These are phyloP conservation scores for Fusarium verrucosum DNA, from an alignment of 2,329 filamentous ascomycete genomes.

Conservation along the genomic window DNA sequence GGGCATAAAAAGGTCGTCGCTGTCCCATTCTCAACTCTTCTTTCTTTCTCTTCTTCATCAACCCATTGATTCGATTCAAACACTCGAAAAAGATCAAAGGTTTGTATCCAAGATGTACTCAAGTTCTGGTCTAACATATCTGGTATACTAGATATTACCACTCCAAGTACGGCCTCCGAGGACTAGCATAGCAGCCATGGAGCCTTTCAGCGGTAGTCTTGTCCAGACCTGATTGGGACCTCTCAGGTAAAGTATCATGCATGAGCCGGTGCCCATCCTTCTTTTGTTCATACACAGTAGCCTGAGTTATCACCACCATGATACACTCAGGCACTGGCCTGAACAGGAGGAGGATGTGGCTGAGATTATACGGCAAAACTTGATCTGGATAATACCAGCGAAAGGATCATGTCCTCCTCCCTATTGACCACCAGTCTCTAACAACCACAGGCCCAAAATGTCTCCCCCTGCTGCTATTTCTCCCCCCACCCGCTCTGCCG, in stretches of 20 bases:
- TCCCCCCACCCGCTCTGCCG: conserved; percentile 60
- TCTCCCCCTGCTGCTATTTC: conserved; percentile 79
- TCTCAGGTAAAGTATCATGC: conserved; percentile 60
- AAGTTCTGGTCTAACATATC: conserved; percentile 33
- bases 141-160: conserved; percentile 37
- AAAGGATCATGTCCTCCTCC: conserved; percentile 93
- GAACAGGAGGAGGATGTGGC: conserved; percentile 45
- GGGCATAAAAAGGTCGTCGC: conserved; percentile 33
- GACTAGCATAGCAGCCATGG: conserved; percentile 45
- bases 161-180: conserved; percentile 41
- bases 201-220: conserved; percentile 50
- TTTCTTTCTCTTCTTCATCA: conserved; percentile 8
- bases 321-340: neutral
- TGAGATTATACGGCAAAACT: conserved; percentile 97
- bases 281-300: neutral
- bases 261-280: conserved; percentile 69
- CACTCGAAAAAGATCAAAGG: conserved; percentile 21
- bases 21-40: neutral
- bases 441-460: conserved; percentile 51
- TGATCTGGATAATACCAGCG: conserved; percentile 99
- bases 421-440: conserved; percentile 47
- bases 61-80: neutral
- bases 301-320: too few species aligned
- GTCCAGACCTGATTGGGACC: conserved; percentile 50
- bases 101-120: conserved; percentile 21